Conservation (phyloP, 139 green algal genomes). For the Eudorina sp. region DNA sequence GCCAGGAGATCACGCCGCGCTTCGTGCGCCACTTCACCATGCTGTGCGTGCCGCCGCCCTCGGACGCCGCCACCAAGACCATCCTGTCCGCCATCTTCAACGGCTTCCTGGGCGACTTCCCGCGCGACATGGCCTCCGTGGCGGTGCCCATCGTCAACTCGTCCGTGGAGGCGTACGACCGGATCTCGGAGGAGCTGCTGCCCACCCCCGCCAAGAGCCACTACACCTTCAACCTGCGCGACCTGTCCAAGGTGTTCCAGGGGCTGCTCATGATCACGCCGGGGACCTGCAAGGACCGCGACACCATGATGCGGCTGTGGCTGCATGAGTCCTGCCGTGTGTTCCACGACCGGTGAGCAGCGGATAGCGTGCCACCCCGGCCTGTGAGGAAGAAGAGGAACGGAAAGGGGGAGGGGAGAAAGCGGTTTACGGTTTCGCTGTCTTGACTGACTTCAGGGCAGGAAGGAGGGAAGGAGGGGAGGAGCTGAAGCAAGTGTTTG, state of each 20-base stretch:
- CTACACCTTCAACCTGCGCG: slow-evolving; percentile 91
- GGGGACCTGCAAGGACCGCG: slow-evolving; percentile 57
- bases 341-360: slow-evolving; percentile 83
- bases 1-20: slow-evolving; percentile 81
- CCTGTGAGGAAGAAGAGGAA: too few relatives aligned
- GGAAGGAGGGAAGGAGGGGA: too few relatives aligned
- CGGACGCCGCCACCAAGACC: slow-evolving; percentile 74
- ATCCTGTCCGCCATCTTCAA: slow-evolving; percentile 86
- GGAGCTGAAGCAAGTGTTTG: too few relatives aligned
- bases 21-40: slow-evolving; percentile 91
- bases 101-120: slow-evolving; percentile 84
- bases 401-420: too few relatives aligned
- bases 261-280: slow-evolving; percentile 80
- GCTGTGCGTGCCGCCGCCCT: slow-evolving; percentile 81
- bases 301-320: slow-evolving; percentile 79
- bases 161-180: slow-evolving; percentile 80
- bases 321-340: slow-evolving; percentile 86
- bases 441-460: too few relatives aligned
- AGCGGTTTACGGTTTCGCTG: too few relatives aligned
- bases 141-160: slow-evolving; percentile 73
- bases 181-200: slow-evolving; percentile 80
- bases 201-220: slow-evolving; percentile 85
- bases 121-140: slow-evolving; percentile 64
- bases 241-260: slow-evolving; percentile 89
- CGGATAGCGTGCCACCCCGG: neutral